Evolutionary conservation across 768 basidiomycete genomes (phyloP).

Genomic region (Amanita brunnescens): DNA sequence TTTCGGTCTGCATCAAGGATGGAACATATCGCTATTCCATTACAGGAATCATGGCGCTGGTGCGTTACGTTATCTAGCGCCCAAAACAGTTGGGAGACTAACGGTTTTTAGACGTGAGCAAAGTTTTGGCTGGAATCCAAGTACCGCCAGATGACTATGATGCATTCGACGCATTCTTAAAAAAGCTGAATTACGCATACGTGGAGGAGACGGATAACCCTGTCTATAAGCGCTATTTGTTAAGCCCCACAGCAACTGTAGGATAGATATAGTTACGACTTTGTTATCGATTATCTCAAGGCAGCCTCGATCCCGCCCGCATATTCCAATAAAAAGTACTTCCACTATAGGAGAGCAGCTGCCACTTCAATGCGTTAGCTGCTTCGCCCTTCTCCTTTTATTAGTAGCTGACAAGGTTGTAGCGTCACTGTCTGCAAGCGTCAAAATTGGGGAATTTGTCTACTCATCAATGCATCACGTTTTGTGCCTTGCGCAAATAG

Average conservation of each 20-base stretch:
- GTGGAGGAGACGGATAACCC: conserved; percentile 91
- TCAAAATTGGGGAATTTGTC: no score
- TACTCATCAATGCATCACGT: no score
- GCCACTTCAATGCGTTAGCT: no score
- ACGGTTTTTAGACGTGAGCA: conserved; percentile 65
- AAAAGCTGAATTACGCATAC: conserved; percentile 75
- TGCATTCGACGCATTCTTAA: conserved; percentile 68
- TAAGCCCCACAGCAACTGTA: neutral
- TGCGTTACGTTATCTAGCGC: conserved; percentile 27
- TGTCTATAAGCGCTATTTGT: conserved; percentile 71
- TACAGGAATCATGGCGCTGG: conserved; percentile 97
- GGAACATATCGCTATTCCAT: conserved; percentile 97
- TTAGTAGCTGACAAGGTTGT: no score
- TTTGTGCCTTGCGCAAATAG: no score
- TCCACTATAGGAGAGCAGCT: no score
- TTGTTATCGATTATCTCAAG: neutral
- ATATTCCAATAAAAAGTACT: no score
- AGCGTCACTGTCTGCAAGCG: no score
- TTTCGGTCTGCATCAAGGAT: conserved; percentile 67
- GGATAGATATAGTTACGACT: neutral
- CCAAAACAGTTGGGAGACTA: neutral
- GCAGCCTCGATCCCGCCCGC: no score
- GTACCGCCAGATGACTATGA: conserved; percentile 63
- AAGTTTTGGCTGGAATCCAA: conserved; percentile 89
- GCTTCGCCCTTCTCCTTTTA: no score